These are phyloP conservation scores for Calophaca sinica DNA, from an alignment of 306 rosid species.

Conservation along the genomic window DNA sequence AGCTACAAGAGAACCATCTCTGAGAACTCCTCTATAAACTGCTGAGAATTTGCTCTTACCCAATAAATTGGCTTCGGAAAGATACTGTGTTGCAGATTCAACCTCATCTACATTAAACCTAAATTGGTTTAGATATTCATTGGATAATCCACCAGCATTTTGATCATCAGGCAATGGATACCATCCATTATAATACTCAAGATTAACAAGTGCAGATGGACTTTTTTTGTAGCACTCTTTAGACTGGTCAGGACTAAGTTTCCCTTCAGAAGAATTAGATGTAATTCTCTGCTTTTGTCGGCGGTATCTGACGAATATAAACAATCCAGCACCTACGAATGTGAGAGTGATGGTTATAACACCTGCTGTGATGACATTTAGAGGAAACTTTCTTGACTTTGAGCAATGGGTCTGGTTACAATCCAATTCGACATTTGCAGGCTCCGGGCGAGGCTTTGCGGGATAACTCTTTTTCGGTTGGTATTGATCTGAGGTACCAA, in stretches of 20 bases:
- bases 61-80: constrained; percentile 76
- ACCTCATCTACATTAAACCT: constrained; percentile 89
- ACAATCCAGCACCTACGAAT: constrained; percentile 48
- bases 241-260: constrained; percentile 70
- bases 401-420: constrained; percentile 66
- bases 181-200: constrained; percentile 81
- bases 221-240: constrained; percentile 64
- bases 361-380: constrained; percentile 58
- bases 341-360: constrained; percentile 53
- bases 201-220: constrained; percentile 84
- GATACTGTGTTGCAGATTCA: constrained; percentile 89
- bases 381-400: constrained; percentile 60
- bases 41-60: constrained; percentile 83
- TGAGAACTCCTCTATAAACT: constrained; percentile 78
- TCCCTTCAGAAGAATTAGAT: constrained; percentile 62
- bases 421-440: constrained; percentile 53
- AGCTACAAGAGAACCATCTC: constrained; percentile 90
- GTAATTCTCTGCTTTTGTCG: constrained; percentile 76
- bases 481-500: constrained; percentile 44
- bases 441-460: constrained; percentile 56
- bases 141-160: constrained; percentile 57
- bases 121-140: constrained; percentile 54
- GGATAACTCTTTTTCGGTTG: constrained; percentile 38
- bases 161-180: constrained; percentile 66
- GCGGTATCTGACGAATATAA: constrained; percentile 62